A percentile compares a stretch with the other conserved stretches of the same genome.
These are phyloP conservation scores for Daldinia loculata DNA, from an alignment of 495 filamentous ascomycete species.

Conservation along the genomic window DNA sequence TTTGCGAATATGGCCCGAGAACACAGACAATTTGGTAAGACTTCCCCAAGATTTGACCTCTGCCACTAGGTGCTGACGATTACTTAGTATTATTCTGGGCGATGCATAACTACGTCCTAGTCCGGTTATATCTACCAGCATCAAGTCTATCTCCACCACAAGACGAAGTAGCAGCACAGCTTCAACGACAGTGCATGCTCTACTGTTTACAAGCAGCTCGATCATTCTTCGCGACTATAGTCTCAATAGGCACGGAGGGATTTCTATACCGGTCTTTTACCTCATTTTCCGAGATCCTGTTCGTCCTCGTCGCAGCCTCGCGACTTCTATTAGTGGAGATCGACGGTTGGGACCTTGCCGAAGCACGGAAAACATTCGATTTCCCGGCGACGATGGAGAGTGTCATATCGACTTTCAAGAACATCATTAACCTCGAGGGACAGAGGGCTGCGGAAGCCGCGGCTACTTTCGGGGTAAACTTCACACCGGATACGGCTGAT, in stretches of 20 bases:
- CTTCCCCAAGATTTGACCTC: neutral
- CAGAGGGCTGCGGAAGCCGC: slow-evolving; percentile 29
- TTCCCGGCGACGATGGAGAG: slow-evolving; percentile 30
- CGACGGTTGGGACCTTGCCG: slow-evolving; percentile 41
- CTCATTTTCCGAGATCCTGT: slow-evolving; percentile 35
- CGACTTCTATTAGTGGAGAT: slow-evolving; percentile 42
- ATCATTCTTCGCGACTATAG: slow-evolving; percentile 32
- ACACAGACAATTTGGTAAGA: slow-evolving; percentile 42
- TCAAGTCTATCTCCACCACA: slow-evolving; percentile 34
- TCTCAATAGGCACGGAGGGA: slow-evolving; percentile 32
- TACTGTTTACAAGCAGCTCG: slow-evolving; percentile 42
- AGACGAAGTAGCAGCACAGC: slow-evolving; percentile 22
- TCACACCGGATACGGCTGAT: slow-evolving; percentile 19
- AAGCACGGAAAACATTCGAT: slow-evolving; percentile 39
- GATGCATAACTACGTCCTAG: slow-evolving; percentile 41
- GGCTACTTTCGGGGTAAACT: slow-evolving; percentile 6
- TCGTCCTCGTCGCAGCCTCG: slow-evolving; percentile 41
- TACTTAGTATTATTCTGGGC: slow-evolving; percentile 41
- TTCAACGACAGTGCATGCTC: slow-evolving; percentile 41
- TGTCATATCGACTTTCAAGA: slow-evolving; percentile 19
- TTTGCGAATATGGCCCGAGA: slow-evolving; percentile 33
- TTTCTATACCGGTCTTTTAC: slow-evolving; percentile 38
- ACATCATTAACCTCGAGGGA: slow-evolving; percentile 11
- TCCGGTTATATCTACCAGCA: slow-evolving; percentile 47
- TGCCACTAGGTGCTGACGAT: slow-evolving; percentile 1